Evolutionary conservation across 2,329 filamentous ascomycete genomes (phyloP).

Genomic region (Corynespora cassiicola): DNA sequence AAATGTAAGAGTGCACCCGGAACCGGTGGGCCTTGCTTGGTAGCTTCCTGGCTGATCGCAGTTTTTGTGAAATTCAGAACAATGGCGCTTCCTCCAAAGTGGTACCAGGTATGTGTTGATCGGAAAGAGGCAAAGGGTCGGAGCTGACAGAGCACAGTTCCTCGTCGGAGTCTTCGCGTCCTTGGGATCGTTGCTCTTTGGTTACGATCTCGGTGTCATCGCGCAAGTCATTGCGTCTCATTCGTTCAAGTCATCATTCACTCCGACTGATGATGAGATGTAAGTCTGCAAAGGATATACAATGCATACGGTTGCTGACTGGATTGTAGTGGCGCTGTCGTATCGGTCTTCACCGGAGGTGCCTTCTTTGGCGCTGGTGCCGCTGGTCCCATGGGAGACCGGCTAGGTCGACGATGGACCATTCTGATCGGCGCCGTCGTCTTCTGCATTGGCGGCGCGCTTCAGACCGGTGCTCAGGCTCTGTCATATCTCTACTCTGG

Average conservation of each 20-base stretch:
- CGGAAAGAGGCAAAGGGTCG: too few species aligned
- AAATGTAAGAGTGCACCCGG: too few species aligned
- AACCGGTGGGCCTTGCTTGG: too few species aligned
- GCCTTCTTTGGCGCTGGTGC: slow-evolving; percentile 72
- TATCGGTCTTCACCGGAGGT: slow-evolving; percentile 76
- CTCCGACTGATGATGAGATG: slow-evolving; percentile 39
- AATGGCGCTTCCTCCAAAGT: slow-evolving; percentile 64
- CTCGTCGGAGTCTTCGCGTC: slow-evolving; percentile 63
- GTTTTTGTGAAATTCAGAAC: too few species aligned
- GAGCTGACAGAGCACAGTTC: too few species aligned
- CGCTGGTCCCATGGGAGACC: slow-evolving; percentile 68
- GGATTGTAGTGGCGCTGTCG: slow-evolving; percentile 73
- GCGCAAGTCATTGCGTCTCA: slow-evolving; percentile 56
- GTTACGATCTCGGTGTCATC: slow-evolving; percentile 63
- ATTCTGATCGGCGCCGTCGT: slow-evolving; percentile 72
- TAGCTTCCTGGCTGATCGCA: too few species aligned
- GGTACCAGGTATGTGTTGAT: slow-evolving; percentile 64
- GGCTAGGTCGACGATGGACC: slow-evolving; percentile 70
- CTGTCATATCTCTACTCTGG: slow-evolving; percentile 71
- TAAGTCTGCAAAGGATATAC: neutral
- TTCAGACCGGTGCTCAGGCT: slow-evolving; percentile 71
- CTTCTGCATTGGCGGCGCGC: slow-evolving; percentile 72
- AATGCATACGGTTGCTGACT: too few species aligned
- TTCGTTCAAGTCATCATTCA: slow-evolving; percentile 46
- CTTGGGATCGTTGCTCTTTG: slow-evolving; percentile 53